Evolutionary conservation across 495 filamentous ascomycete genomes (phyloP).

Genomic region (Aspergillus asperescens): DNA sequence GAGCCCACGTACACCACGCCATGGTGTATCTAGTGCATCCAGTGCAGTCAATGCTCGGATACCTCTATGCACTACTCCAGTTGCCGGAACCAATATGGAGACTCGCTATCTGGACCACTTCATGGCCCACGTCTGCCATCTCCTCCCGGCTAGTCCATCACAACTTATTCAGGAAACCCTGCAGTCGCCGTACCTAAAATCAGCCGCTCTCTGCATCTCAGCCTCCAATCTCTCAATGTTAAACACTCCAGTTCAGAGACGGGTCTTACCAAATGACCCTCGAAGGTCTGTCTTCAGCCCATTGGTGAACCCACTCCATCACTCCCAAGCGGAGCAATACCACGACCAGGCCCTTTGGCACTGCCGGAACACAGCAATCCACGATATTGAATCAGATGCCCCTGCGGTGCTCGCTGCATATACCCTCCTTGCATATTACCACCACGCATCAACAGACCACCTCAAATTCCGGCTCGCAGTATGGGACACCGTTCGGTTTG

Average conservation of each 20-base stretch:
- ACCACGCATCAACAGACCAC: constrained; percentile 18
- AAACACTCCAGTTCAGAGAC: constrained; percentile 12
- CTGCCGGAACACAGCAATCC: background rate
- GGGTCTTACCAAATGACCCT: background rate
- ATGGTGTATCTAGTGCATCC: no score
- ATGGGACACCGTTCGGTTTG: constrained; percentile 12
- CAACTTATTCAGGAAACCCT: background rate
- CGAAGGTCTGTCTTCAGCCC: constrained; percentile 14
- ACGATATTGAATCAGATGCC: background rate
- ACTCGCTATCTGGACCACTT: constrained; percentile 8
- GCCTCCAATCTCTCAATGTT: constrained; percentile 19
- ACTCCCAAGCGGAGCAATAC: constrained; percentile 6
- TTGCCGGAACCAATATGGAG: background rate
- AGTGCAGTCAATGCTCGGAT: no score
- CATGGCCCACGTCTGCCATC: constrained; percentile 4
- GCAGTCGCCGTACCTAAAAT: background rate
- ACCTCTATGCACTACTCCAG: background rate
- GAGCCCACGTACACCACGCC: no score
- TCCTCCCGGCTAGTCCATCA: background rate
- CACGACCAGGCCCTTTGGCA: constrained; percentile 1
- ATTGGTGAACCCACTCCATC: constrained; percentile 4
- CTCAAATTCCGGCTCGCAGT: constrained; percentile 14
- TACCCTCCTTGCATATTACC: constrained; percentile 16
- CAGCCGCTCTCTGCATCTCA: constrained; percentile 13
- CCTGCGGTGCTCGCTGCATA: background rate